Percentiles rank a stretch among this genome's conserved stretches.
These are phyloP conservation scores for Pseudopithomyces maydicus DNA, from an alignment of 2,329 filamentous ascomycete species.

Conservation along the genomic window DNA sequence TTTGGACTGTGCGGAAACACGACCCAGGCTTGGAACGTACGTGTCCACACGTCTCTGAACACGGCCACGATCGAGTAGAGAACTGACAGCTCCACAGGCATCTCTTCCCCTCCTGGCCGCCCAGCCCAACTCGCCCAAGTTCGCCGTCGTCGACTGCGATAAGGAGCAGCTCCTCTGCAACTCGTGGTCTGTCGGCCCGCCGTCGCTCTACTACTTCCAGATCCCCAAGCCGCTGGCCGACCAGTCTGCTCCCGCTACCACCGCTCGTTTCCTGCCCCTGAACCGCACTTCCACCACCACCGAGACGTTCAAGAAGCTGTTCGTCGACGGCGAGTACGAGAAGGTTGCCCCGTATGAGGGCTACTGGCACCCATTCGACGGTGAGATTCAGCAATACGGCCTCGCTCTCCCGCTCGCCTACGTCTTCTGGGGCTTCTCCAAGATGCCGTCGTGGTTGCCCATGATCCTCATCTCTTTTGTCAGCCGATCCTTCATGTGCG, in stretches of 20 bases:
- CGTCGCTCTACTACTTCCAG: constrained; percentile 68
- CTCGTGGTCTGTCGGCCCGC: constrained; percentile 69
- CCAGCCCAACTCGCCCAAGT: constrained; percentile 66
- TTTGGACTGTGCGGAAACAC: constrained; percentile 69
- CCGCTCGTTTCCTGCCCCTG: constrained; percentile 68
- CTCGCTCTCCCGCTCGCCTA: constrained; percentile 70
- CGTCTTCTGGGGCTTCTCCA: constrained; percentile 64
- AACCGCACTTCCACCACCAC: constrained; percentile 72
- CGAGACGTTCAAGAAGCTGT: constrained; percentile 66
- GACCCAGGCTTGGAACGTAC: constrained; percentile 64
- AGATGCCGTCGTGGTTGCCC: constrained; percentile 72
- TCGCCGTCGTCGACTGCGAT: constrained; percentile 76
- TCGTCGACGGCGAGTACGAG: constrained; percentile 63
- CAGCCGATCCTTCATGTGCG: constrained; percentile 78
- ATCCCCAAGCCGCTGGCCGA: constrained; percentile 65
- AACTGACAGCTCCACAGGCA: constrained; percentile 51
- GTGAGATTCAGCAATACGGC: constrained; percentile 65
- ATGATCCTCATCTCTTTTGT: constrained; percentile 77
- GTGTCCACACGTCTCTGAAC: constrained; percentile 16
- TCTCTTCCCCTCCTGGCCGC: constrained; percentile 67
- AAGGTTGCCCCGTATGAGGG: constrained; percentile 62
- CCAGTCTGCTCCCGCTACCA: constrained; percentile 66
- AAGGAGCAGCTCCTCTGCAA: constrained; percentile 76
- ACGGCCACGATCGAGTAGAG: constrained; percentile 41
- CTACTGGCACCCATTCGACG: constrained; percentile 77